Conservation (phyloP, 306 rosid species). For the Arachis stenosperma region DNA sequence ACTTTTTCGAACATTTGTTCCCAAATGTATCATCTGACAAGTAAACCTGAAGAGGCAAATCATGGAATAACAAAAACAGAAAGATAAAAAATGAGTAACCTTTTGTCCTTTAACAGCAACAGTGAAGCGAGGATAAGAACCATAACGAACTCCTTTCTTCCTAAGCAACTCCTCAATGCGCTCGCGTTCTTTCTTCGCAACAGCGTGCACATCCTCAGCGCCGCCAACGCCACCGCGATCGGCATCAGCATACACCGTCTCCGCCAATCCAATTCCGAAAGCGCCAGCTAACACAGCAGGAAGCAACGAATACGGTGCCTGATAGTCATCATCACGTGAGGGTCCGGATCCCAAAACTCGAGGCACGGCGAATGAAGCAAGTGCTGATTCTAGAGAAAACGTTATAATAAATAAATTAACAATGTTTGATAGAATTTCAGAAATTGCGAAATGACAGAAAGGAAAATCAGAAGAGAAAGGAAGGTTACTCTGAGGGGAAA, state of each 20-base stretch:
- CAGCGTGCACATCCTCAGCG: slow-evolving; percentile 58
- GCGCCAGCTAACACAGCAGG: slow-evolving; percentile 58
- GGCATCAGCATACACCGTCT: slow-evolving; percentile 65
- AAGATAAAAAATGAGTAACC: slow-evolving; percentile 42
- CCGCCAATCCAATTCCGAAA: slow-evolving; percentile 58
- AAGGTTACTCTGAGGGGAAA: slow-evolving; percentile 43
- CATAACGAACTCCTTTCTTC: slow-evolving; percentile 54
- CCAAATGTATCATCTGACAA: background rate
- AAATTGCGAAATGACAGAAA: background rate
- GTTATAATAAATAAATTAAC: background rate
- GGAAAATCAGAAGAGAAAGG: slow-evolving; percentile 7
- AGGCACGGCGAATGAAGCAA: slow-evolving; percentile 36
- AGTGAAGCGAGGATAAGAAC: slow-evolving; percentile 70
- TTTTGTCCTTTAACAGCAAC: slow-evolving; percentile 79
- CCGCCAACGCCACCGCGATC: slow-evolving; percentile 57
- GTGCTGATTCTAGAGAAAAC: slow-evolving; percentile 41
- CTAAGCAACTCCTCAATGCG: slow-evolving; percentile 58
- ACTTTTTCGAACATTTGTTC: background rate
- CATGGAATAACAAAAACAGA: slow-evolving; percentile 7
- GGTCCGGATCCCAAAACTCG: slow-evolving; percentile 40
- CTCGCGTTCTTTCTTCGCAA: slow-evolving; percentile 62
- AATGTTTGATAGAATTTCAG: background rate
- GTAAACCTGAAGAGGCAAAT: background rate
- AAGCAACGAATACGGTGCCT: slow-evolving; percentile 27
- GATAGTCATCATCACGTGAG: slow-evolving; percentile 30